Percentiles rank a stretch among this genome's conserved stretches.
Conservation (phyloP, 768 basidiomycete species). For the Agaricus sinodeliciosus region DNA sequence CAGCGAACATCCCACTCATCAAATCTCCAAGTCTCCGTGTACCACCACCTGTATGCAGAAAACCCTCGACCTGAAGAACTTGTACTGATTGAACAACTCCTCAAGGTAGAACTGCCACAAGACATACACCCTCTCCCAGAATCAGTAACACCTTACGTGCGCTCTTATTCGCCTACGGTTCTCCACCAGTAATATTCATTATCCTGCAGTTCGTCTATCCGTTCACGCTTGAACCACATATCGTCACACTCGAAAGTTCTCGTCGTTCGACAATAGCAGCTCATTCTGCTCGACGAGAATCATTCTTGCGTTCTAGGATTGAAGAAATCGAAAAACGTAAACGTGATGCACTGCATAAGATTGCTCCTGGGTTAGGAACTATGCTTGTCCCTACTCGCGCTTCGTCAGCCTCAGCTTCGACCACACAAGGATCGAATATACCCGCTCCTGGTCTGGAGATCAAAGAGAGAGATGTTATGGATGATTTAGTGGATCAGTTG, state of each 20-base stretch:
- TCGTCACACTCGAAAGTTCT: slow-evolving; percentile 56
- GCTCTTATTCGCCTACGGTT: slow-evolving; percentile 10
- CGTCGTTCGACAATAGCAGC: slow-evolving; percentile 21
- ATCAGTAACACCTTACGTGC: slow-evolving; percentile 81
- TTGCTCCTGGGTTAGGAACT: slow-evolving; percentile 85
- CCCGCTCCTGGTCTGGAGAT: neutral
- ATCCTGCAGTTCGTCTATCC: slow-evolving; percentile 84
- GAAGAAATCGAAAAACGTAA: slow-evolving; percentile 36
- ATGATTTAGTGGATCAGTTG: slow-evolving; percentile 75
- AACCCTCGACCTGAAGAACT: neutral
- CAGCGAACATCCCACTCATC: slow-evolving; percentile 75
- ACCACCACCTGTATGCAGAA: slow-evolving; percentile 58
- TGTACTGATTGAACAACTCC: neutral
- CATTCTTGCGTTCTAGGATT: slow-evolving; percentile 24
- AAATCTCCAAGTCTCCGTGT: slow-evolving; percentile 89
- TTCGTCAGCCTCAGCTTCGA: neutral
- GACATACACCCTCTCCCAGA: slow-evolving; percentile 95
- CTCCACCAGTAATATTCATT: slow-evolving; percentile 2
- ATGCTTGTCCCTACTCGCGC: slow-evolving; percentile 44
- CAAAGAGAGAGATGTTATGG: slow-evolving; percentile 56
- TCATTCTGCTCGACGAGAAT: slow-evolving; percentile 39
- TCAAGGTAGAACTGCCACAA: slow-evolving; percentile 75
- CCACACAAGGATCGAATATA: slow-evolving; percentile 3
- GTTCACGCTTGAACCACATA: slow-evolving; percentile 86
- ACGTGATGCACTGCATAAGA: slow-evolving; percentile 62